These are phyloP conservation scores for Andrographis paniculata DNA, from an alignment of 305 asterid species.

Conservation along the genomic window DNA sequence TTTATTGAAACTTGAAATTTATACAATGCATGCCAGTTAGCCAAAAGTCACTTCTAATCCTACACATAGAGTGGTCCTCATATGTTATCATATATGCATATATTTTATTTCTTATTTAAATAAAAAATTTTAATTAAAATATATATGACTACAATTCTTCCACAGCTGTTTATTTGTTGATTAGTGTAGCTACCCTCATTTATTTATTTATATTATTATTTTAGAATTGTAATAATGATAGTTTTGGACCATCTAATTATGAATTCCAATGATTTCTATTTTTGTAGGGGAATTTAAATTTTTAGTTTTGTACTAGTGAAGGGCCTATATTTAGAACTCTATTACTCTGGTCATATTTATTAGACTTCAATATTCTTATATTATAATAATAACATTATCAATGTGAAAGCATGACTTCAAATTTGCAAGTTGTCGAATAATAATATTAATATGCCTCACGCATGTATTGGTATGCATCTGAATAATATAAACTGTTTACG, in stretches of 20 bases:
- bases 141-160: too few relatives aligned
- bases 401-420: too few relatives aligned
- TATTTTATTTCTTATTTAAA: background rate
- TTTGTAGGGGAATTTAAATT: conserved; percentile 5
- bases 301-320: conserved; percentile 5
- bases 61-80: conserved; percentile 24
- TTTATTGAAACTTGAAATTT: background rate
- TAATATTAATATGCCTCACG: too few relatives aligned
- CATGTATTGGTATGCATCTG: too few relatives aligned
- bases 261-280: conserved; percentile 21
- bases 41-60: conserved; percentile 1
- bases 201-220: background rate
- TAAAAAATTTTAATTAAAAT: too few relatives aligned
- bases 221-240: background rate
- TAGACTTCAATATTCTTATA: too few relatives aligned
- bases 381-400: too few relatives aligned
- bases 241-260: conserved; percentile 16
- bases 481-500: too few relatives aligned
- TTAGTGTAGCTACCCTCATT: too few relatives aligned
- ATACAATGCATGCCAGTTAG: conserved; percentile 16
- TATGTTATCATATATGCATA: background rate
- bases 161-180: too few relatives aligned
- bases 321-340: conserved; percentile 14
- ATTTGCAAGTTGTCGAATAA: too few relatives aligned
- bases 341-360: too few relatives aligned